phyloP scores from a whole-genome alignment of 2,329 filamentous ascomycete genomes.

The Oidium heveae region DNA sequence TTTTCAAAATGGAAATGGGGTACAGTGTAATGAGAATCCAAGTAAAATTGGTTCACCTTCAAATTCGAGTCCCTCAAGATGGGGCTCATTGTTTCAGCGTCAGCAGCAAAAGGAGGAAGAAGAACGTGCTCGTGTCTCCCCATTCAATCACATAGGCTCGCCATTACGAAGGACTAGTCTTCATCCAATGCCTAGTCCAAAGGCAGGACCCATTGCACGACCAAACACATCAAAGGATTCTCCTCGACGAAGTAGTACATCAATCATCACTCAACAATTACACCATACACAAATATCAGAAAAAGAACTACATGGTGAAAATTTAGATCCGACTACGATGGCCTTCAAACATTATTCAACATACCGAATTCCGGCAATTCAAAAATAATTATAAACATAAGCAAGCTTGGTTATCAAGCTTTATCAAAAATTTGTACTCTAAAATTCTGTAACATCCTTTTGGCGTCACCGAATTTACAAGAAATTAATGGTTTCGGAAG shows the following conservation, averaged over 20 bases:
- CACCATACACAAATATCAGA: conserved; percentile 26
- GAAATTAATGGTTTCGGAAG: too few species aligned
- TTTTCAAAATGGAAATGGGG: conserved; percentile 18
- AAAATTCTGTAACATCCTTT: too few species aligned
- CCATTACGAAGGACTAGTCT: conserved; percentile 37
- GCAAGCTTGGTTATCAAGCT: too few species aligned
- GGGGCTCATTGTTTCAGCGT: conserved; percentile 33
- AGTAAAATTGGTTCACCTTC: conserved; percentile 36
- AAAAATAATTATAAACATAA: too few species aligned
- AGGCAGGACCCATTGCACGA: conserved; percentile 19
- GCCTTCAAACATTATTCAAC: too few species aligned
- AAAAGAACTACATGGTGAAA: conserved; percentile 19
- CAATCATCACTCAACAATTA: conserved; percentile 34
- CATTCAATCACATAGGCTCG: conserved; percentile 40
- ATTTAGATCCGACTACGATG: too few species aligned
- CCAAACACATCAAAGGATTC: conserved; percentile 10
- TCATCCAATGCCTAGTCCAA: conserved; percentile 22
- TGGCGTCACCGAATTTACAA: too few species aligned
- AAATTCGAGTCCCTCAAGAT: conserved; percentile 31
- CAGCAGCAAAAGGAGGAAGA: conserved; percentile 30
- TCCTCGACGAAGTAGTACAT: conserved; percentile 21
- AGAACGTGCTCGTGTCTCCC: conserved; percentile 21
- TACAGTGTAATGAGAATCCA: conserved; percentile 18
- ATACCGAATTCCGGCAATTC: too few species aligned
- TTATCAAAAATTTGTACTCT: too few species aligned